Evolutionary conservation across 805 yeast species (phyloP), one percentile per base, ranked within the genome.

Genomic region (Wickerhamomyces hampshirensis): DNA sequence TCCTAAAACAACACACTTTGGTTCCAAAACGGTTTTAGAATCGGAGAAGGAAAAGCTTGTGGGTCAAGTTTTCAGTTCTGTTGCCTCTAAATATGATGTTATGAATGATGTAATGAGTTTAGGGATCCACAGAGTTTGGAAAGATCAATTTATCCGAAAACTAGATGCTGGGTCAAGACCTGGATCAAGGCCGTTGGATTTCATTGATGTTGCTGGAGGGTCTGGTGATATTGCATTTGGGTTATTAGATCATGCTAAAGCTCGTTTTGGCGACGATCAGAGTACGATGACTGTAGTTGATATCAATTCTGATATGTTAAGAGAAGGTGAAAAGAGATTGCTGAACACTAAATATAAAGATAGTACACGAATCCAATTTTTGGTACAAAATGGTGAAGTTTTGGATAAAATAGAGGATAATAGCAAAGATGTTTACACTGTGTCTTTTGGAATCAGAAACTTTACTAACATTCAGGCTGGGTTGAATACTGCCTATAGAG

Each of bases 71-170:
- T 93, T 93, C 60, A 84, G 95, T 5, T 84, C 94, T 5, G 98
- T 93, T 27, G 98, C 98, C 4, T 76, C 88, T 24, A 88, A 79
- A 38, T 93, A 93, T 60, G 98, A 93, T 64, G 70, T 87, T 34
- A 93, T 93, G 98, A 93, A 93, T 65, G 98, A 93, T 63, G 95
- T 87, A 30, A 93, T 93, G 98, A 86, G 96, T 6, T 60, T 89
- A 59, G 98, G 98, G 28, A 73, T 93, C 32, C 98, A 93, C 60
- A 73, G 98, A 52, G 66, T 91, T 31, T 93, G 98, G 98, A 93
- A 93, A 58, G 77, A 75, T 55, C 95, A 89, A 56, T 83, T 93
- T 58, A 88, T 93, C 52, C 72, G 78, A 50, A 77, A 85, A 47
- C 67, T 93, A 38, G 96, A 93, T 56, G 95, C 97, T 30, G 98